A percentile compares a stretch with the other conserved stretches of the same genome.
Conservation (phyloP, 768 basidiomycete genomes). For the Asterophora parasitica region DNA sequence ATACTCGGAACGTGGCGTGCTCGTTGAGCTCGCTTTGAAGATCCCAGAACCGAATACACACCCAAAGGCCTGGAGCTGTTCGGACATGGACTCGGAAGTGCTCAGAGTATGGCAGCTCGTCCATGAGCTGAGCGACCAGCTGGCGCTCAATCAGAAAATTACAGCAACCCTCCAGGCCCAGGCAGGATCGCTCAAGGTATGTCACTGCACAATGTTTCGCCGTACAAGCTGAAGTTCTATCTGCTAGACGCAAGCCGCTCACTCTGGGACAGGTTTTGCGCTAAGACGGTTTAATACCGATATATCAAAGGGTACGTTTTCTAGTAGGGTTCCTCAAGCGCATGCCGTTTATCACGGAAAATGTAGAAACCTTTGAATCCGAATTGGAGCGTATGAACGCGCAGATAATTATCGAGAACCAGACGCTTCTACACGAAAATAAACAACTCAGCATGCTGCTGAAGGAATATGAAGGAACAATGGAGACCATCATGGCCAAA, state of each 20-base stretch:
- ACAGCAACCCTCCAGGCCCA: conserved; percentile 63
- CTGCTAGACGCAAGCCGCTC: conserved; percentile 66
- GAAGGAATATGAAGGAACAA: conserved; percentile 91
- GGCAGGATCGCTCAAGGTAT: conserved; percentile 70
- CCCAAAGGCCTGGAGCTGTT: not conserved
- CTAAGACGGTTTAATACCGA: conserved; percentile 85
- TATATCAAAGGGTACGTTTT: conserved; percentile 68
- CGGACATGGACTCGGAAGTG: conserved; percentile 61
- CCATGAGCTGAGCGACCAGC: conserved; percentile 78
- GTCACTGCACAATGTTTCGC: conserved; percentile 12
- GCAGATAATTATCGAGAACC: conserved; percentile 90
- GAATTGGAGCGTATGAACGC: conserved; percentile 90
- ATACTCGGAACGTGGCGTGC: conserved; percentile 2
- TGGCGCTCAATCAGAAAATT: conserved; percentile 77
- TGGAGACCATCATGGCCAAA: conserved; percentile 96
- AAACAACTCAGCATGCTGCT: conserved; percentile 84
- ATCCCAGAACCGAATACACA: not conserved
- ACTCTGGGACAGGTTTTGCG: conserved; percentile 69
- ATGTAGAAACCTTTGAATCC: conserved; percentile 83
- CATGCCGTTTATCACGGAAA: conserved; percentile 6
- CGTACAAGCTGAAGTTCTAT: conserved; percentile 9
- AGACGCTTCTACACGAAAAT: conserved; percentile 88
- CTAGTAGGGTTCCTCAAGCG: not conserved
- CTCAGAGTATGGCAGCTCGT: conserved; percentile 75
- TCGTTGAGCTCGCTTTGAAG: not conserved